Conservation (phyloP, 1,284 basidiomycete species). For the Moniliella sp. region DNA sequence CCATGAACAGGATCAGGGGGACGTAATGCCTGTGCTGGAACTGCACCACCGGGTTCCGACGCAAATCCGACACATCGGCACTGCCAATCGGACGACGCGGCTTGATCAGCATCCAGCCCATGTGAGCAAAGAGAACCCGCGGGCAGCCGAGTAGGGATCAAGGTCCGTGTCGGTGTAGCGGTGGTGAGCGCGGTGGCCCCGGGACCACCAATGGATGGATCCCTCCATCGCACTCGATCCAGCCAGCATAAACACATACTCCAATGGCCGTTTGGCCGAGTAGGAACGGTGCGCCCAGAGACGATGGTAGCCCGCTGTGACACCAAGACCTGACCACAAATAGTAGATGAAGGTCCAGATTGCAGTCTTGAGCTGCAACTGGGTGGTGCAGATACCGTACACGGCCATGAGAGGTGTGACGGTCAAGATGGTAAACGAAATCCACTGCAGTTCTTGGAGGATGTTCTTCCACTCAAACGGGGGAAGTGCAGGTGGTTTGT, state of each 20-base stretch:
- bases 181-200: slow-evolving; percentile 32
- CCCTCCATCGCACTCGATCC: slow-evolving; percentile 29
- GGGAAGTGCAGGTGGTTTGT: slow-evolving; percentile 12
- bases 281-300: slow-evolving; percentile 31
- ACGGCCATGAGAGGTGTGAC: slow-evolving; percentile 18
- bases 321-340: slow-evolving; percentile 28
- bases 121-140: too few relatives aligned
- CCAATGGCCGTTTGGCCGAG: too few relatives aligned
- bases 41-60: slow-evolving; percentile 26
- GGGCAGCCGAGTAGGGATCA: slow-evolving; percentile 32
- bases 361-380: slow-evolving; percentile 11
- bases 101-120: slow-evolving; percentile 33
- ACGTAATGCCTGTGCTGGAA: slow-evolving; percentile 32
- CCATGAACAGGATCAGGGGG: slow-evolving; percentile 28
- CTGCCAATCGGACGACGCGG: slow-evolving; percentile 31
- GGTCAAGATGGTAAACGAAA: slow-evolving; percentile 23
- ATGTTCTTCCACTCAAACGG: slow-evolving; percentile 24
- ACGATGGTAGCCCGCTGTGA: slow-evolving; percentile 30
- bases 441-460: slow-evolving; percentile 28
- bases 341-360: slow-evolving; percentile 22
- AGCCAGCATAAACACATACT: slow-evolving; percentile 27
- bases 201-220: slow-evolving; percentile 32
- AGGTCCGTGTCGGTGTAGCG: slow-evolving; percentile 33
- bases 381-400: slow-evolving; percentile 24
- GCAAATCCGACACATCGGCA: slow-evolving; percentile 28